Percentiles rank a stretch among this genome's conserved stretches.
Evolutionary conservation across 2,329 filamentous ascomycete genomes (phyloP).

Genomic region (Tolypocladium inflatum): DNA sequence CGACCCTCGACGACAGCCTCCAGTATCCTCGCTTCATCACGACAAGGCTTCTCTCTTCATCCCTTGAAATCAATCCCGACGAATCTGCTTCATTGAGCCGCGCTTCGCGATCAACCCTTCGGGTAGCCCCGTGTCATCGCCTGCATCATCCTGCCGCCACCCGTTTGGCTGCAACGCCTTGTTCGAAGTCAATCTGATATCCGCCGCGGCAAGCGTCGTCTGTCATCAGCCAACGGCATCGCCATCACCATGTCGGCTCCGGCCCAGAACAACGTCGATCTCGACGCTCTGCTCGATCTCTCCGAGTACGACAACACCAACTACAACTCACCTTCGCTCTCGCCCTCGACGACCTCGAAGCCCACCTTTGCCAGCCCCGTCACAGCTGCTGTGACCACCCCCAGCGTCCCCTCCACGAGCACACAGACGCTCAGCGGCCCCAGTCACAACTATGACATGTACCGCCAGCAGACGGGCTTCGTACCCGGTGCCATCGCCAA

Average conservation of each 20-base stretch:
- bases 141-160: not conserved
- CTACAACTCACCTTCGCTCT: constrained; percentile 52
- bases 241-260: constrained; percentile 25
- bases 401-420: constrained; percentile 42
- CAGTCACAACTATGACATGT: constrained; percentile 90
- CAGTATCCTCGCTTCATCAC: not conserved
- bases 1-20: constrained; percentile 1
- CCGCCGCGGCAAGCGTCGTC: too few species aligned
- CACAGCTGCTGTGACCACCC: constrained; percentile 42
- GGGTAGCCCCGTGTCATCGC: not conserved
- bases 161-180: too few species aligned
- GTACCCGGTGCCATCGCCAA: constrained; percentile 74
- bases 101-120: not conserved
- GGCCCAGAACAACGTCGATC: constrained; percentile 35
- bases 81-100: not conserved
- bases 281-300: constrained; percentile 52
- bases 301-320: constrained; percentile 49
- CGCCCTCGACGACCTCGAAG: constrained; percentile 45
- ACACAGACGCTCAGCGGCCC: constrained; percentile 64
- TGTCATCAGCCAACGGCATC: not conserved
- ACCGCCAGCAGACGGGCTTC: constrained; percentile 91
- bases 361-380: constrained; percentile 41
- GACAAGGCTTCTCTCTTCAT: not conserved
- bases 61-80: not conserved
- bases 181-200: too few species aligned